Conservation (phyloP, 2,329 filamentous ascomycete genomes). For the Pseudocercospora crystallina region DNA sequence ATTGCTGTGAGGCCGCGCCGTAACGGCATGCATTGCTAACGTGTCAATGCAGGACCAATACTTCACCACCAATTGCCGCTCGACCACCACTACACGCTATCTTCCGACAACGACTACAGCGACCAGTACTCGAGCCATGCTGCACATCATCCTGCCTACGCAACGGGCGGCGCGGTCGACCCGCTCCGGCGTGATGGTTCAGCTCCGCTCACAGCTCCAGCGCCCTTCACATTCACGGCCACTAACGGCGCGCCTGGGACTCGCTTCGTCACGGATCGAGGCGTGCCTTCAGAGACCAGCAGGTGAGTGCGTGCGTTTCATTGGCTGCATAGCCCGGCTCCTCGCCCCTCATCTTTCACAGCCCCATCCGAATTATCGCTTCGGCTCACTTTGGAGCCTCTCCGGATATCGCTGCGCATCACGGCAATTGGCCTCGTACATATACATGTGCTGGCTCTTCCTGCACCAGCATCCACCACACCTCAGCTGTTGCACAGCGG, state of each 20-base stretch:
- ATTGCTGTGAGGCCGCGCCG: conserved; percentile 4
- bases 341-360: conserved; percentile 14
- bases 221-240: conserved; percentile 47
- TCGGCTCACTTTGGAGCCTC: conserved; percentile 16
- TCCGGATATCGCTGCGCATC: conserved; percentile 11
- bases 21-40: conserved; percentile 38
- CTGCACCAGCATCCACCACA: conserved; percentile 19
- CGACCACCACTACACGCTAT: conserved; percentile 42
- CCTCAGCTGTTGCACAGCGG: conserved; percentile 13
- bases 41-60: conserved; percentile 41
- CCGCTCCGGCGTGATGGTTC: conserved; percentile 52
- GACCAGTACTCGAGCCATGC: conserved; percentile 46
- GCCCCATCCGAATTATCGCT: conserved; percentile 15
- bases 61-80: conserved; percentile 45
- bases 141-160: conserved; percentile 45
- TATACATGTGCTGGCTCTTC: conserved; percentile 11
- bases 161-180: conserved; percentile 45
- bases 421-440: conserved; percentile 20
- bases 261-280: conserved; percentile 54
- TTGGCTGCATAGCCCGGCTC: conserved; percentile 18
- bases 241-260: conserved; percentile 43
- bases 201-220: conserved; percentile 47
- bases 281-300: conserved; percentile 50
- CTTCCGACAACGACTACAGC: conserved; percentile 47
- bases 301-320: conserved; percentile 51